These are phyloP conservation scores for Talaromyces verruculosus DNA, from an alignment of 2,329 filamentous ascomycete genomes.

Conservation along the genomic window DNA sequence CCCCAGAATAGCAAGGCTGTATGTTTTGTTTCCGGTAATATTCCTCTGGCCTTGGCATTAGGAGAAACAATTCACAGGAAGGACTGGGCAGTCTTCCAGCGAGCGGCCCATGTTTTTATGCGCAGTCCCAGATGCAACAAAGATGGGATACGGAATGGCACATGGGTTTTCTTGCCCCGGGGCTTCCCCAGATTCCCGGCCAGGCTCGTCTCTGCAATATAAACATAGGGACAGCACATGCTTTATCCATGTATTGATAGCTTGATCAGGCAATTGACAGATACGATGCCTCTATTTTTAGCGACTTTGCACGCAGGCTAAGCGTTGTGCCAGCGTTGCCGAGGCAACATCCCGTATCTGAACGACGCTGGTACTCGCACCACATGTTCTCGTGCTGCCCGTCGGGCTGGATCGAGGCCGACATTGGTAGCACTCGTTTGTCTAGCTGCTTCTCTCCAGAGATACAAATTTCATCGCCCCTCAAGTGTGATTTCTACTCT, in stretches of 20 bases:
- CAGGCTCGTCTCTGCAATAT: not conserved
- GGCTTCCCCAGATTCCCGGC: not conserved
- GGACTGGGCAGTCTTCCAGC: not conserved
- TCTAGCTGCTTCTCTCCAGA: not conserved
- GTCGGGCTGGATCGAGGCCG: not conserved
- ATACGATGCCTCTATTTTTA: not conserved
- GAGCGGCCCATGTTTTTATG: not conserved
- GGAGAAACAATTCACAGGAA: not conserved
- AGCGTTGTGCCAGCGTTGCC: not conserved
- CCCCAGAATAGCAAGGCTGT: not conserved
- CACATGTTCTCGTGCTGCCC: constrained; percentile 1
- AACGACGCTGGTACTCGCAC: constrained; percentile 3
- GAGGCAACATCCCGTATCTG: not conserved
- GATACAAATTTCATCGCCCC: not conserved
- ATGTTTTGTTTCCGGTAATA: not conserved
- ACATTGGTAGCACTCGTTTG: not conserved
- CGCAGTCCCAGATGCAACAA: not conserved
- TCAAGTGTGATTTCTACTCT: not conserved
- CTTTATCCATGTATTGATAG: not conserved
- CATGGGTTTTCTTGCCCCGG: not conserved
- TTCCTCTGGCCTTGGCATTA: not conserved
- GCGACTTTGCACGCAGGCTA: not conserved
- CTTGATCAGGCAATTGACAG: not conserved
- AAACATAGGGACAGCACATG: not conserved
- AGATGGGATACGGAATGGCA: not conserved